Percentiles rank a stretch among this genome's conserved stretches.
These are phyloP conservation scores for Linnemannia hyalina DNA, from an alignment of 192 early-diverging fungal species.

Conservation along the genomic window DNA sequence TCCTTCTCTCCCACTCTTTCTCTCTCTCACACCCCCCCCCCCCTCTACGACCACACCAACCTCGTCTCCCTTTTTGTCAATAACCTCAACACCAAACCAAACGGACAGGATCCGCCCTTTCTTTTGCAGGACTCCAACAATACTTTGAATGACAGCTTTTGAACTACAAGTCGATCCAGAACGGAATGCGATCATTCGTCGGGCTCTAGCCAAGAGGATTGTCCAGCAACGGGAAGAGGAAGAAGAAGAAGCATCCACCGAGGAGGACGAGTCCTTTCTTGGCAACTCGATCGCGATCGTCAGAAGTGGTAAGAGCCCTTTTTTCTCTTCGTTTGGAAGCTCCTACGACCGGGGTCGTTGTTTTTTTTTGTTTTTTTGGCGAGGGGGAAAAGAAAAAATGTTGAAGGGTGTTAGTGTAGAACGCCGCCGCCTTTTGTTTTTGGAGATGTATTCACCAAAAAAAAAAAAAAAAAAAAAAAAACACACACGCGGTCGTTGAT, in stretches of 20 bases:
- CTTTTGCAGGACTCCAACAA: neutral
- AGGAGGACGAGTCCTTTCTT: constrained; percentile 51
- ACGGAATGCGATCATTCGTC: constrained; percentile 49
- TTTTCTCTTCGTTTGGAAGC: neutral
- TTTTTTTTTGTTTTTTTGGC: neutral
- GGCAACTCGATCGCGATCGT: constrained; percentile 24
- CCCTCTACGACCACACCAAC: neutral
- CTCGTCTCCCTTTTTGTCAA: too few species aligned
- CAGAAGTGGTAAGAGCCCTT: constrained; percentile 24
- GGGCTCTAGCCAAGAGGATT: constrained; percentile 50
- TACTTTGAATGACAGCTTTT: constrained; percentile 45
- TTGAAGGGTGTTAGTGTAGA: neutral
- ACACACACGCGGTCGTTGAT: neutral
- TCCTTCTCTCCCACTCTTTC: neutral
- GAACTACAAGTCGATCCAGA: constrained; percentile 54
- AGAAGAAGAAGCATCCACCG: constrained; percentile 52
- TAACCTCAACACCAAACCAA: neutral
- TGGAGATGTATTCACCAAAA: neutral
- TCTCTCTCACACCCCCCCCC: neutral
- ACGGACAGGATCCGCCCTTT: neutral
- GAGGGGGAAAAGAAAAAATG: neutral
- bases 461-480: too few species aligned
- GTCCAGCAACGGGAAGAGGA: constrained; percentile 47
- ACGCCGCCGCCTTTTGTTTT: neutral
- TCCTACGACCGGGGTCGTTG: neutral